A percentile compares a stretch with the other conserved stretches of the same genome.
phyloP scores from a whole-genome alignment of 2,329 filamentous ascomycete genomes.

The Madurella fahalii region DNA sequence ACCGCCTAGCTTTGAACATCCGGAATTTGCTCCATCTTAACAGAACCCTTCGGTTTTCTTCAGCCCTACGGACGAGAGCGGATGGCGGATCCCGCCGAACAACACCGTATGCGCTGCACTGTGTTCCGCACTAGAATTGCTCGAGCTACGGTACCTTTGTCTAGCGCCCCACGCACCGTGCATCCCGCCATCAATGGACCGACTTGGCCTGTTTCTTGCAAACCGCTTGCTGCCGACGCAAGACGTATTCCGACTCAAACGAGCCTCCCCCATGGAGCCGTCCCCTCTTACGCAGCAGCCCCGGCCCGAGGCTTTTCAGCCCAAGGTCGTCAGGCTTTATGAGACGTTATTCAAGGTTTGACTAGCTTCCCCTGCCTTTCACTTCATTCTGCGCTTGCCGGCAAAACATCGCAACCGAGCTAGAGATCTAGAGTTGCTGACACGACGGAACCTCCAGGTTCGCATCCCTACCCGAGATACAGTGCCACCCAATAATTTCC shows the following conservation, averaged over 20 bases:
- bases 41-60: too few relatives aligned
- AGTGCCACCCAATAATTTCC: neutral
- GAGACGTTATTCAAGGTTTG: slow-evolving; percentile 73
- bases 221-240: neutral
- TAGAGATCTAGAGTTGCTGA: neutral
- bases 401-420: neutral
- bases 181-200: neutral
- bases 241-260: neutral
- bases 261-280: slow-evolving; percentile 61
- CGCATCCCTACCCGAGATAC: neutral
- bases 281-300: slow-evolving; percentile 92
- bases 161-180: neutral
- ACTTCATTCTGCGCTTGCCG: neutral
- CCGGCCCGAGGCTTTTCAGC: slow-evolving; percentile 85
- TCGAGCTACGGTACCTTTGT: neutral
- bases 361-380: slow-evolving; percentile 11
- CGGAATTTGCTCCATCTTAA: too few relatives aligned
- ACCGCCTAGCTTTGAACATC: too few relatives aligned
- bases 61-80: neutral
- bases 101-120: neutral
- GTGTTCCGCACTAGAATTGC: neutral
- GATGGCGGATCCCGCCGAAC: neutral
- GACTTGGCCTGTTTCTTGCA: neutral
- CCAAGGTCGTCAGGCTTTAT: slow-evolving; percentile 90
- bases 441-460: slow-evolving; percentile 7